Base-by-base conservation (phyloP, 2,329 filamentous ascomycete genomes). In the Blastomyces gilchristii region DNA sequence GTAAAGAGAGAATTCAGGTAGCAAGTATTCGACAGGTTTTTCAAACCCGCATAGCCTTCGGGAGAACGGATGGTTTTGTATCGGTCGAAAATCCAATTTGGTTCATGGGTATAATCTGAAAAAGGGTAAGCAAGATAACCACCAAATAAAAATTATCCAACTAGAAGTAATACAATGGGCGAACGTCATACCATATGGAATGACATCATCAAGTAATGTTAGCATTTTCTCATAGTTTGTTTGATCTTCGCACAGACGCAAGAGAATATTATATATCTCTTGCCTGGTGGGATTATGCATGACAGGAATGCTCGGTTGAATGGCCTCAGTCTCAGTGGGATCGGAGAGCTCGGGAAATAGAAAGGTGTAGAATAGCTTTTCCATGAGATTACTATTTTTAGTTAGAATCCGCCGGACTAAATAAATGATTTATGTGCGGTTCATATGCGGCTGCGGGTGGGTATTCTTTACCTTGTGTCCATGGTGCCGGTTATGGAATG, bases 1-100 rank as follows among this genome's bases (percentile, higher is more conserved):
- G 91, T 93, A 65, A 97, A 82, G 0, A 99, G 80, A 0, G 94
- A 97, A 73, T 99, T 99, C 72, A 97, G 83, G 73, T 99, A 99
- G 76, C 94, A 99, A 0, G 95, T 97, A 72, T 97, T 96, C 11
- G 91, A 94, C 18, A 97, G 82, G 70, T 99, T 99, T 63, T 83
- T 83, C n/a, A 99, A 76, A 0, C 94, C 94, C n/a, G 89, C 85
- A 72, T 96, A 96, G 25, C 91, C 91, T 66, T 89, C 89, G 0
- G 84, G 77, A 1, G 90, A 86, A 65, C 91, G 85, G n/a, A 95
- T 82, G 18, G 85, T 83, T 69, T 84, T 86, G 49, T 75, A 76
- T 43, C 87, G 81, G 60, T 93, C 89, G 65, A 89, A 87, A 57
- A 79, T 75, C 70, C 80, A 83, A 4, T 77, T 77, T 3, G 88